A percentile compares a stretch with the other conserved stretches of the same genome.
Evolutionary conservation across 2,329 filamentous ascomycete genomes (phyloP).

Genomic region (Aspergillus transmontanensis): DNA sequence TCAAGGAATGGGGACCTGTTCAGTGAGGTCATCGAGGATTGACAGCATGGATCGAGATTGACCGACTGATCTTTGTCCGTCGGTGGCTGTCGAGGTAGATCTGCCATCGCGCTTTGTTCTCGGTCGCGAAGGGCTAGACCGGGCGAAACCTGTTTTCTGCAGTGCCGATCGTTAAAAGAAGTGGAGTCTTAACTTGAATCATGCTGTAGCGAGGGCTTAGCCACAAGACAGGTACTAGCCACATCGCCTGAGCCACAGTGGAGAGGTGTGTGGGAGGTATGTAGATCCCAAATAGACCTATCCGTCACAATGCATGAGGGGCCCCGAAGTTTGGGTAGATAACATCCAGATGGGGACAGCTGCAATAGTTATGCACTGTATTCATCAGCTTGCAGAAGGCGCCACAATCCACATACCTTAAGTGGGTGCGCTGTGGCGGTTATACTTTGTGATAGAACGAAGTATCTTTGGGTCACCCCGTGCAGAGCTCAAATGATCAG

Average conservation of each 20-base stretch:
- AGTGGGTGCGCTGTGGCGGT: background rate
- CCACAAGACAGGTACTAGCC: background rate
- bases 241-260: background rate
- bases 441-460: constrained; percentile 1
- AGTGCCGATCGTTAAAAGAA: background rate
- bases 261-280: background rate
- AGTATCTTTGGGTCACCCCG: background rate
- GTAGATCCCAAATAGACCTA: background rate
- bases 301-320: background rate
- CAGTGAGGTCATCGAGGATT: background rate
- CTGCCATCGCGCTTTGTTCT: background rate
- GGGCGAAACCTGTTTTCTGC: background rate
- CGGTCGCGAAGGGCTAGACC: background rate
- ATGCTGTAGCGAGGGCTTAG: background rate
- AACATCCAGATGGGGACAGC: background rate
- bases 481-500: background rate
- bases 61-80: background rate
- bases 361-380: background rate
- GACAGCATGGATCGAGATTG: background rate
- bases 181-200: background rate
- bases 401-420: background rate
- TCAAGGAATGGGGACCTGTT: background rate
- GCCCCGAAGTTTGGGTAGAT: background rate
- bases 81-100: background rate
- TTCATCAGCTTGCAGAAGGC: background rate